Evolutionary conservation across 768 basidiomycete species (phyloP).

Genomic region (Kwoniella botswanensis): DNA sequence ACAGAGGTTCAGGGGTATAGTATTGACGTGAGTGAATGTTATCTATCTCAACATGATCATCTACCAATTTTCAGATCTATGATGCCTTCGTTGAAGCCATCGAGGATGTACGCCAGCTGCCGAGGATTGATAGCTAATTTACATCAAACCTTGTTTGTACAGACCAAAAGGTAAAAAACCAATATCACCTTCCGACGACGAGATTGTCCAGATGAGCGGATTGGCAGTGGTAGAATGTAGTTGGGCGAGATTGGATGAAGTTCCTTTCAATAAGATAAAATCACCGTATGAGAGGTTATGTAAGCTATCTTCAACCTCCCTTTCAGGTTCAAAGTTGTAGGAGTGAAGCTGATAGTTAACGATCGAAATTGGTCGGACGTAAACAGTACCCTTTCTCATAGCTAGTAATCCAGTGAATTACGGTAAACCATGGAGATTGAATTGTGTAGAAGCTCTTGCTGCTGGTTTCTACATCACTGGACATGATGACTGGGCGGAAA

Average conservation of each 20-base stretch:
- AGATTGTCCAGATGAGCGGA: slow-evolving; percentile 73
- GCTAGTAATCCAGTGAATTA: slow-evolving; percentile 98
- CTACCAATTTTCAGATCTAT: no score
- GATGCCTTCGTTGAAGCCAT: no score
- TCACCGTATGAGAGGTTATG: slow-evolving; percentile 89
- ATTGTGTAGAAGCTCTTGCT: slow-evolving; percentile 86
- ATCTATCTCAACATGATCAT: background rate
- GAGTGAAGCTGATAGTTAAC: background rate
- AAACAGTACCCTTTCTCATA: slow-evolving; percentile 86
- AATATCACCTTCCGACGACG: slow-evolving; percentile 82
- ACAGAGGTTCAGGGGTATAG: slow-evolving; percentile 84
- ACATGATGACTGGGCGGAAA: slow-evolving; percentile 78
- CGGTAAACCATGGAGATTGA: slow-evolving; percentile 93
- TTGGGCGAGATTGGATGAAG: slow-evolving; percentile 93
- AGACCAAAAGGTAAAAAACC: slow-evolving; percentile 83
- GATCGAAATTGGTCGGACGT: background rate
- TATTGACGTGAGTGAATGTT: slow-evolving; percentile 76
- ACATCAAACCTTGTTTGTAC: no score
- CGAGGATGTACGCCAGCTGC: no score
- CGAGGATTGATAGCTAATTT: no score
- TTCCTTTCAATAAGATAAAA: slow-evolving; percentile 91
- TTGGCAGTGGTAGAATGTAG: slow-evolving; percentile 98
- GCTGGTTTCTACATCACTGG: slow-evolving; percentile 95
- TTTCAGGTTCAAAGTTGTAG: no score
- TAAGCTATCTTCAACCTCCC: slow-evolving; percentile 60